Conservation (phyloP, 345 rosid species). For the Eucalyptus marginata region DNA sequence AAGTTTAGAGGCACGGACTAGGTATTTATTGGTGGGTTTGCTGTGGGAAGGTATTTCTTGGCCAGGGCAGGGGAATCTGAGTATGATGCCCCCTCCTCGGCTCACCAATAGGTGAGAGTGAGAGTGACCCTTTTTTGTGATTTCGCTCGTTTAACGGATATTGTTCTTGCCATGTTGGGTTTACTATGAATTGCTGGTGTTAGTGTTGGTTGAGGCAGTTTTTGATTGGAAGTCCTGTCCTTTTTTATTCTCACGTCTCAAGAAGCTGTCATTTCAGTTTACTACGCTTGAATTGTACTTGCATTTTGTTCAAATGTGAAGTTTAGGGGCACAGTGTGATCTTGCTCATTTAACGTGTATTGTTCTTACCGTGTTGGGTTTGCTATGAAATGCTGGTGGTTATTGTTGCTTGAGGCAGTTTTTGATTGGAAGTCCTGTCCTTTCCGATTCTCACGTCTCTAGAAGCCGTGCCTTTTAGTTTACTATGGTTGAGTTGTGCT, state of each 20-base stretch:
- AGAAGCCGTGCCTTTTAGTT: background rate
- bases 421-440: background rate
- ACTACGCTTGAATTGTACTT: background rate
- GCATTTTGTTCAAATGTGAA: background rate
- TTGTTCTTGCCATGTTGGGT: background rate
- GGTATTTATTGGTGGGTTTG: too few species aligned
- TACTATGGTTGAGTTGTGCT: background rate
- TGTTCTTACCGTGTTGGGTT: background rate
- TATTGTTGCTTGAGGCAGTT: background rate
- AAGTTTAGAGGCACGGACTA: too few species aligned
- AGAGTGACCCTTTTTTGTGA: background rate
- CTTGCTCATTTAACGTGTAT: background rate
- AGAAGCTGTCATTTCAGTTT: background rate
- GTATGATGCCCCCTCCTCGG: constrained; percentile 42
- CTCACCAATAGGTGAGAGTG: constrained; percentile 36
- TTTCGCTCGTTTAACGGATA: background rate
- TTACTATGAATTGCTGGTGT: background rate
- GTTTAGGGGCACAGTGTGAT: too few species aligned
- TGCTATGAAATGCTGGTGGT: background rate
- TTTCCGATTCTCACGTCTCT: background rate
- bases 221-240: background rate
- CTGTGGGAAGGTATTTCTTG: too few species aligned
- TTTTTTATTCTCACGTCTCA: background rate
- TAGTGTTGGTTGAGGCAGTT: background rate
- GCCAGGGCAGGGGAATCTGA: too few species aligned